Percentiles rank a stretch among this genome's conserved stretches.
Conservation (phyloP, 495 filamentous ascomycete species). For the Aeminium ludgeri region DNA sequence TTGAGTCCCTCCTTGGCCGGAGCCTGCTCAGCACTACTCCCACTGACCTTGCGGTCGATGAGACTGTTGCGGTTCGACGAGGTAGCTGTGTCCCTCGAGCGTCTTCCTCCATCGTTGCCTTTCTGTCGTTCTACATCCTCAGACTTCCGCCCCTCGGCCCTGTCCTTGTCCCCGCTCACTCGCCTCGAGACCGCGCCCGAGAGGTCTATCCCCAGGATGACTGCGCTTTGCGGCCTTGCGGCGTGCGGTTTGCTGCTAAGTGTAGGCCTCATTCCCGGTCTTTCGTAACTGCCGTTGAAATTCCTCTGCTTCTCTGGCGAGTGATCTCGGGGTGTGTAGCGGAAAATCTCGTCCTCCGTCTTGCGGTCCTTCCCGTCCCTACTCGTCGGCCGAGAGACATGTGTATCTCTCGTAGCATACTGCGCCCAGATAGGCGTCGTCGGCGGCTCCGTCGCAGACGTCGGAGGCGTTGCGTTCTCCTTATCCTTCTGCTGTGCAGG, state of each 20-base stretch:
- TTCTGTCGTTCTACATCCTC: constrained; percentile 20
- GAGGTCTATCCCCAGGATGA: constrained; percentile 19
- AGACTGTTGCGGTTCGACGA: background rate
- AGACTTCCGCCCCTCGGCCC: constrained; percentile 13
- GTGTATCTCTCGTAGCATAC: constrained; percentile 28
- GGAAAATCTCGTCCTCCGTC: constrained; percentile 40
- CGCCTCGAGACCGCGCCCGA: constrained; percentile 5
- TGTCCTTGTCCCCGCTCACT: constrained; percentile 6
- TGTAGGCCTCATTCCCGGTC: constrained; percentile 33
- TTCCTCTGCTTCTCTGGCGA: constrained; percentile 49
- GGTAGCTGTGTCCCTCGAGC: background rate
- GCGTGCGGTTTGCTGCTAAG: constrained; percentile 30
- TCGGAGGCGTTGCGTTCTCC: constrained; percentile 51
- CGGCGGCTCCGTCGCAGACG: constrained; percentile 34
- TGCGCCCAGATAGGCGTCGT: constrained; percentile 62
- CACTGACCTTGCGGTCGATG: constrained; percentile 9
- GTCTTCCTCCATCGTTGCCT: no score
- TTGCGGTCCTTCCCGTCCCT: constrained; percentile 9
- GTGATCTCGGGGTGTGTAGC: constrained; percentile 45
- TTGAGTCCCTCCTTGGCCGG: constrained; percentile 7
- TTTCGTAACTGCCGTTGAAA: constrained; percentile 36
- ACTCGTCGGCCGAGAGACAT: constrained; percentile 5
- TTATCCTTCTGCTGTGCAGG: constrained; percentile 43
- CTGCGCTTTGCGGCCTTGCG: constrained; percentile 27
- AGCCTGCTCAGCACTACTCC: constrained; percentile 13